phyloP scores from a whole-genome alignment of 2,329 filamentous ascomycete species.

The Lachnellula arida region DNA sequence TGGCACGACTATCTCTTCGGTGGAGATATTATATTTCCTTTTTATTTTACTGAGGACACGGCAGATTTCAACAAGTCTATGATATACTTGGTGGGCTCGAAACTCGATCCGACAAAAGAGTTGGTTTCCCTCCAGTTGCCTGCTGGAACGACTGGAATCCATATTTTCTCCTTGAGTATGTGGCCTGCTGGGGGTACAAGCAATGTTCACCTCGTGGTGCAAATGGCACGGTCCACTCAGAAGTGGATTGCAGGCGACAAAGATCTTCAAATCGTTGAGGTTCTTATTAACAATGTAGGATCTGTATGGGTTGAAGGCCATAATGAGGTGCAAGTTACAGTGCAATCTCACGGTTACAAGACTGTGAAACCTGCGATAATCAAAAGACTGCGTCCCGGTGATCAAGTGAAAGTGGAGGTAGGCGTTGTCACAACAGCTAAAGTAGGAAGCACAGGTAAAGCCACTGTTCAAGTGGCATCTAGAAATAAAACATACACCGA shows the following conservation, averaged over 20 bases:
- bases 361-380: constrained; percentile 37
- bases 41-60: neutral
- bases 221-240: neutral
- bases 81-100: neutral
- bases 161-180: neutral
- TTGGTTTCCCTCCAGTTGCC: neutral
- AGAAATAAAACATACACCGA: neutral
- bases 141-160: neutral
- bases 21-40: neutral
- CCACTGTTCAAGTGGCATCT: neutral
- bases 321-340: neutral
- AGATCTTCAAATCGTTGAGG: neutral
- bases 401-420: constrained; percentile 34
- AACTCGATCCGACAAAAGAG: neutral
- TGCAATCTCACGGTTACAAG: neutral
- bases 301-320: neutral
- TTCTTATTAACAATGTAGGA: neutral
- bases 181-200: neutral
- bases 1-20: neutral
- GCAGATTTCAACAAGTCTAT: neutral
- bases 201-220: neutral
- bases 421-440: constrained; percentile 28
- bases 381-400: constrained; percentile 39
- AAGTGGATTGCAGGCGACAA: neutral
- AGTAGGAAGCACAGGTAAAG: constrained; percentile 17